phyloP scores from a whole-genome alignment of 352 stramenopile species.

The Phytophthora sansomeana region DNA sequence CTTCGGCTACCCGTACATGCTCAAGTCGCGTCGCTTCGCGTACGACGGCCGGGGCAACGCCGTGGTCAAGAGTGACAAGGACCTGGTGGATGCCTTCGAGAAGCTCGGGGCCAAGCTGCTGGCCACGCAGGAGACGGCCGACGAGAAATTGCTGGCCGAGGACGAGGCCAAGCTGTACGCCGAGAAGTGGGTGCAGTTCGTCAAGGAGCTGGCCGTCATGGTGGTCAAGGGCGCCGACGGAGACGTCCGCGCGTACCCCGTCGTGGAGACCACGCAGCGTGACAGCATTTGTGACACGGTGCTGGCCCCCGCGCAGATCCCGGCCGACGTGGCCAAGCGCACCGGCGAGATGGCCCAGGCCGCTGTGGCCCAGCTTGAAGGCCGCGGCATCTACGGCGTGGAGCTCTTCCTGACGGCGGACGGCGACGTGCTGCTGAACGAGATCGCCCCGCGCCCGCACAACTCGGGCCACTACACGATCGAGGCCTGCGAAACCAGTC shows the following conservation, averaged over 20 bases:
- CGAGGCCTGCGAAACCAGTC: conserved; percentile 96
- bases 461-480: conserved; percentile 99
- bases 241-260: conserved; percentile 92
- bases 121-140: conserved; percentile 14
- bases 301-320: conserved; percentile 89
- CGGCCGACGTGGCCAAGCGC: conserved; percentile 41
- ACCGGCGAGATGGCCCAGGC: conserved; percentile 67
- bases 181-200: conserved; percentile 98
- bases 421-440: conserved; percentile 94
- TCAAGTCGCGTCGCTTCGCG: conserved; percentile 95
- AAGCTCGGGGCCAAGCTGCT: conserved; percentile 65
- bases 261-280: conserved; percentile 97
- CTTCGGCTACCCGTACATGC: conserved; percentile 98
- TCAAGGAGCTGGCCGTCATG: conserved; percentile 97
- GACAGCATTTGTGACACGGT: conserved; percentile 98
- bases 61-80: conserved; percentile 85
- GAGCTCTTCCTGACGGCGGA: conserved; percentile 96
- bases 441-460: conserved; percentile 97
- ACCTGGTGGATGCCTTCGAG: conserved; percentile 85
- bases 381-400: conserved; percentile 96
- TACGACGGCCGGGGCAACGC: conserved; percentile 98
- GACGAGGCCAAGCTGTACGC: conserved; percentile 83
- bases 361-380: conserved; percentile 83
- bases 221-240: conserved; percentile 86
- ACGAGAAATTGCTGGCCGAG: conserved; percentile 29